These are phyloP conservation scores for Aspergillus sp. DNA, from an alignment of 2,329 filamentous ascomycete genomes.

Conservation along the genomic window DNA sequence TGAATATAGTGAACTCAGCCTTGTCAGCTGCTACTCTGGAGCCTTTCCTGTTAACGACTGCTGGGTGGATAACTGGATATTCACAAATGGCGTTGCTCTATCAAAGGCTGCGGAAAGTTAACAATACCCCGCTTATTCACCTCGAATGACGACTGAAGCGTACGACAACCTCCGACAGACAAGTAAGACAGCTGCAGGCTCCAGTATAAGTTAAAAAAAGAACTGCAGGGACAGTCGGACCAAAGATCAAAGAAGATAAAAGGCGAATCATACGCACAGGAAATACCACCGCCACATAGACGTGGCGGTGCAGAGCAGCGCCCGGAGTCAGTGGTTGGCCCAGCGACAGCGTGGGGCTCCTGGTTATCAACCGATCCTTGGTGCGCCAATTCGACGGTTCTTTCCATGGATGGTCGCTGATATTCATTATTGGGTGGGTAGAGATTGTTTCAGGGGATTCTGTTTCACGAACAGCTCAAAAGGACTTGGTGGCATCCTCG, in stretches of 20 bases:
- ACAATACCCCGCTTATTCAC: not conserved
- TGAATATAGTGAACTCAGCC: too few relatives aligned
- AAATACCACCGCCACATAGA: constrained; percentile 2
- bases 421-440: not conserved
- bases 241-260: not conserved
- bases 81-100: not conserved
- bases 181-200: constrained; percentile 1
- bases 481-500: not conserved
- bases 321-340: not conserved
- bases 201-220: constrained; percentile 9
- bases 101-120: not conserved
- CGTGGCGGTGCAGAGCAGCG: not conserved
- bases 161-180: not conserved
- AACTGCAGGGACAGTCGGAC: constrained; percentile 2
- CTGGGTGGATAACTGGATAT: too few relatives aligned
- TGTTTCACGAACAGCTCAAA: not conserved
- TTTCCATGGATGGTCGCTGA: not conserved
- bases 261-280: not conserved
- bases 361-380: not conserved
- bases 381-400: not conserved
- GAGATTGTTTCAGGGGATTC: not conserved
- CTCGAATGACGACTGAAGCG: not conserved
- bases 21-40: too few relatives aligned
- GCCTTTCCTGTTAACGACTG: too few relatives aligned
- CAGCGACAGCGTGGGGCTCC: not conserved